Percentiles rank a stretch among this genome's conserved stretches.
Evolutionary conservation across 495 filamentous ascomycete genomes (phyloP).

Genomic region (Penicillium canescens): DNA sequence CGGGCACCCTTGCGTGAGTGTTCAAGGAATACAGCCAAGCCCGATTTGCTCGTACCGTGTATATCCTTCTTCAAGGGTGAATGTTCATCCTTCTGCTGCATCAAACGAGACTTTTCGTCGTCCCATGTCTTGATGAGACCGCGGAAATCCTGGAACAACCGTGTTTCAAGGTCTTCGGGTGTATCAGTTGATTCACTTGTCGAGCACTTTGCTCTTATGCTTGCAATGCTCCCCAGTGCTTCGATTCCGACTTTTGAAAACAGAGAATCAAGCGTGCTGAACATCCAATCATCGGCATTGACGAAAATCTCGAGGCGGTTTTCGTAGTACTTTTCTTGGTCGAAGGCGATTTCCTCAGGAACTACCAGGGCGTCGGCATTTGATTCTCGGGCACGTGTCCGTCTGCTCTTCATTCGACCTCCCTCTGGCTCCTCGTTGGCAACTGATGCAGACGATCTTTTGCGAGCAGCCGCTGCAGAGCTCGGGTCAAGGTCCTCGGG

Average conservation of each 20-base stretch:
- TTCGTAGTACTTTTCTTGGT: slow-evolving; percentile 69
- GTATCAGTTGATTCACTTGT: slow-evolving; percentile 15
- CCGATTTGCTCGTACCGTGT: slow-evolving; percentile 50
- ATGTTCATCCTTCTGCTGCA: slow-evolving; percentile 55
- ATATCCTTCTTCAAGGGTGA: slow-evolving; percentile 48
- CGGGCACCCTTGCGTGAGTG: slow-evolving; percentile 66
- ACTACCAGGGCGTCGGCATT: slow-evolving; percentile 51
- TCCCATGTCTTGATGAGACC: slow-evolving; percentile 59
- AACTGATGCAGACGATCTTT: slow-evolving; percentile 52
- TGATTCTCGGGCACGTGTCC: slow-evolving; percentile 77
- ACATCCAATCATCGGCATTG: slow-evolving; percentile 74
- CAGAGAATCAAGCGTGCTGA: slow-evolving; percentile 64
- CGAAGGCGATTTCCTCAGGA: slow-evolving; percentile 56
- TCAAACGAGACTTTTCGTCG: slow-evolving; percentile 56
- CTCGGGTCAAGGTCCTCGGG: slow-evolving; percentile 34
- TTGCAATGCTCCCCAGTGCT: slow-evolving; percentile 42
- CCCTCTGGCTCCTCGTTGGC: slow-evolving; percentile 55
- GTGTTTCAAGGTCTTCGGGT: slow-evolving; percentile 21
- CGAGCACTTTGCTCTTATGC: slow-evolving; percentile 34
- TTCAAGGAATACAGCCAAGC: slow-evolving; percentile 76
- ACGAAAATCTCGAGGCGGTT: slow-evolving; percentile 67
- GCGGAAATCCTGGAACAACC: slow-evolving; percentile 53
- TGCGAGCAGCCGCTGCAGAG: slow-evolving; percentile 35
- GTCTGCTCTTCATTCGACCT: slow-evolving; percentile 75
- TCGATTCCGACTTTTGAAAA: slow-evolving; percentile 67